Evolutionary conservation across 345 rosid species (phyloP), one percentile per base, ranked within the genome.

Genomic region (Euclidium syriacum): DNA sequence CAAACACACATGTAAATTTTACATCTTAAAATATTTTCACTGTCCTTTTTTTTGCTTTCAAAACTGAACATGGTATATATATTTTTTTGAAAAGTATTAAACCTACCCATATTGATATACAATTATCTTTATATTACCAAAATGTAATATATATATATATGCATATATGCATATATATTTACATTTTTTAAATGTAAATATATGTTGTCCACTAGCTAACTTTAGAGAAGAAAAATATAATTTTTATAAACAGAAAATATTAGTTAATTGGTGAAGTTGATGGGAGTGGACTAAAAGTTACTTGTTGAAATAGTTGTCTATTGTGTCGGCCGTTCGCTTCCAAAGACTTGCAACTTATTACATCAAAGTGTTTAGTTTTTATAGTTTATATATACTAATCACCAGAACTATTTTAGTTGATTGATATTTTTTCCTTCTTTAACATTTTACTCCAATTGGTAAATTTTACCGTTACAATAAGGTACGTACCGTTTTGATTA

Each of bases 261-360:
- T 43, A 50, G 40, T 6, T 9, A 42, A 26, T 44, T 25, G 33
- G 39, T 61, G 68, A 61, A 52, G 62, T 51, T 69, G 73, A 69
- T 35, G 15, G 73, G 73, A 69, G 73, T 69, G 50, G 62, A 69
- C 62, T 47, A 61, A 34, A 60, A 27, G 51, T 22, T 47, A 22
- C 2, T 25, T 16, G 68, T 46, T 8, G 52, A 30, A 53, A 62
- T 54, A 17, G n/a, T 54, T 22, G 64, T 70, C 69, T 40, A 53
- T 20, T 46, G 36, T 54, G 69, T 70, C 74, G 69, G 74, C 74
- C 64, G 74, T 70, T n/a, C 14, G 26, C 58, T 54, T 70, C 68
- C 74, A 62, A 62, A 62, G 74, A 70, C 63, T 61, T 8, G 57
- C 49, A 56, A 46, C 27, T 33, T 40, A 32, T 24, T 36, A 10